Base-by-base conservation (phyloP, 371 early-diverging fungal genomes). In the Apophysomyces trapeziformis region DNA sequence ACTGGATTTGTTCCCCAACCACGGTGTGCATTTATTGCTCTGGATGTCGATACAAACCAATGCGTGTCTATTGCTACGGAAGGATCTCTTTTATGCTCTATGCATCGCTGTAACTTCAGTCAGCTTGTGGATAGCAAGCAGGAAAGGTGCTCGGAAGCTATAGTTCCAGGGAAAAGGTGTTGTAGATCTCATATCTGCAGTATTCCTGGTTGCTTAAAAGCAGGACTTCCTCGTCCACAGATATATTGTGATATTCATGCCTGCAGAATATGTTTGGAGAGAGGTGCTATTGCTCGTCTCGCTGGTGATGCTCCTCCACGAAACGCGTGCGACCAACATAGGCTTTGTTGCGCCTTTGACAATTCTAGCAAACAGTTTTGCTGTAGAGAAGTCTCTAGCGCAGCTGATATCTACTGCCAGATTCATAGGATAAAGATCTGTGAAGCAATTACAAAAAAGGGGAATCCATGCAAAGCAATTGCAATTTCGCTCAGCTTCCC, bases 1-100 rank as follows among this genome's bases (percentile, higher is more conserved):
- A 50, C 54, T 21, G 54, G 54, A 7, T 50, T 50, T 50, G 54
- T 50, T 50, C 54, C 54, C 9, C n/a, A 21, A 5, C 54, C 54
- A 18, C 54, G 11, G 21, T 50, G 54, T 50, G 5, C 16, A 5
- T 50, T 50, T 21, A 21, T 5, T 26, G n/a, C 21, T 5, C 4
- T 5, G 9, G 54, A 21, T 21, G 54, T 5, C 54, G 21, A 21
- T 2, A 8, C 21, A 50, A 11, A 47, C 1, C 47, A 47, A 47
- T 50, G 54, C 11, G 7, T 11, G 9, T n/a, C 54, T 9, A 50
- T 50, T 21, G 54, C 54, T 5, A 50, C 21, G 54, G 54, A 50
- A 21, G 54, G 54, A 7, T 50, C 54, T 0, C 7, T 5, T 9
- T 21, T 50, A 18, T 50, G 54, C 11, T 5, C 16, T 21, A 50